Percentiles rank a stretch among this genome's conserved stretches.
Evolutionary conservation across 331 rosid species (phyloP).

Genomic region (Telfairia occidentalis): DNA sequence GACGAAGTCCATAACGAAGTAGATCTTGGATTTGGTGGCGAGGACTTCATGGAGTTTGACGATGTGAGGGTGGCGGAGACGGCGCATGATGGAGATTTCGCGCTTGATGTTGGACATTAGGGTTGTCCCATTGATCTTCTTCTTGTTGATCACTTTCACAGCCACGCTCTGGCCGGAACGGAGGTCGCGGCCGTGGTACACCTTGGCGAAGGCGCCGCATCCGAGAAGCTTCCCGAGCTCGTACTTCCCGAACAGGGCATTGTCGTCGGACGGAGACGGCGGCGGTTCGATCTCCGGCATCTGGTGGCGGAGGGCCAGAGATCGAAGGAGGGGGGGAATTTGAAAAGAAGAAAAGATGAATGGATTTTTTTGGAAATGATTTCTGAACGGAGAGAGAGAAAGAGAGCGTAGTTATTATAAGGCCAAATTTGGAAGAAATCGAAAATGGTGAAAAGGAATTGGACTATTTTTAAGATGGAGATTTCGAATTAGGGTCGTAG

Average conservation of each 20-base stretch:
- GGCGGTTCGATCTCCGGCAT: slow-evolving; percentile 57
- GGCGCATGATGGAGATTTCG: slow-evolving; percentile 60
- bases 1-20: slow-evolving; percentile 48
- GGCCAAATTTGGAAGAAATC: background rate
- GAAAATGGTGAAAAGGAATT: background rate
- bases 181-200: slow-evolving; percentile 54
- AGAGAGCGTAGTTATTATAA: background rate
- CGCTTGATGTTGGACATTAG: slow-evolving; percentile 55
- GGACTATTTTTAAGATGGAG: background rate
- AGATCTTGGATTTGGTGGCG: slow-evolving; percentile 59
- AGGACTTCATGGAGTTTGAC: slow-evolving; percentile 62
- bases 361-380: background rate
- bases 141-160: slow-evolving; percentile 57
- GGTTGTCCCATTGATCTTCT: slow-evolving; percentile 33
- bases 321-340: slow-evolving; percentile 27
- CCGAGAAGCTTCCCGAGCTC: slow-evolving; percentile 64
- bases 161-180: slow-evolving; percentile 63
- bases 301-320: slow-evolving; percentile 29
- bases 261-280: slow-evolving; percentile 7
- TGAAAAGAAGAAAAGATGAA: background rate
- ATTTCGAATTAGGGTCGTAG: no score
- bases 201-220: slow-evolving; percentile 84
- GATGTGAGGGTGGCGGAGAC: slow-evolving; percentile 53
- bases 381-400: background rate
- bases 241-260: slow-evolving; percentile 59